Evolutionary conservation across 305 asterid species (phyloP), one percentile per base, ranked within the genome.

Genomic region (Withania somnifera): DNA sequence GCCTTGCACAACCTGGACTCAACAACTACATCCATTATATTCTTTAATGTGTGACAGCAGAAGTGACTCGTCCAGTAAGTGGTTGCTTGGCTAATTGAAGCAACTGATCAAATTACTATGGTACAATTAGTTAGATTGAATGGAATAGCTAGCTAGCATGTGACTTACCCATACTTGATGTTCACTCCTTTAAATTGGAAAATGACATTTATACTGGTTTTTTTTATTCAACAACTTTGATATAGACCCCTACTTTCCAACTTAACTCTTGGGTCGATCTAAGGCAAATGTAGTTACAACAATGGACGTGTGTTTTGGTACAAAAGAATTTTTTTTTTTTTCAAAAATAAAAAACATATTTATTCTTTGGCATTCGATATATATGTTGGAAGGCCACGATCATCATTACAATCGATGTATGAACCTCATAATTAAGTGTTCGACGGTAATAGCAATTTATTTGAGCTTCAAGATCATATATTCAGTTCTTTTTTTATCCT

Each of bases 151-250:
- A 66, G 51, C 76, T 66, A 34, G 17, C 51, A 50, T 47, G 60
- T 47, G 26, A 50, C 79, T 75, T 75, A 14, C 42, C 79, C 61
- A 14, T 45, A 7, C 79, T 73, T 47, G 42, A 73, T 47, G 26
- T 73, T 75, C 61, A 75, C 79, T 75, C 61, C 40, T 26, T 73
- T 73, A 47, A 73, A 26, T 73, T 47, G 79, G 79, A 73, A 73
- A 47, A 75, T 75, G 61, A 75, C 61, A 75, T 75, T 73, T 75
- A 75, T 75, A 47, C 10, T 47, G 61, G 26, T 0, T 9, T 45
- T 34, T n/a, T 75, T 26, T 14, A 75, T 50, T 75, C 79, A 50
- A 75, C 79, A 50, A 26, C 61, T 75, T 75, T 75, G 79, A 75
- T 47, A 34, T 47, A 26, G 61, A 75, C 79, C 14, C 47, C 24